Conservation (phyloP, 768 basidiomycete genomes). For the Pulveroboletus frians region DNA sequence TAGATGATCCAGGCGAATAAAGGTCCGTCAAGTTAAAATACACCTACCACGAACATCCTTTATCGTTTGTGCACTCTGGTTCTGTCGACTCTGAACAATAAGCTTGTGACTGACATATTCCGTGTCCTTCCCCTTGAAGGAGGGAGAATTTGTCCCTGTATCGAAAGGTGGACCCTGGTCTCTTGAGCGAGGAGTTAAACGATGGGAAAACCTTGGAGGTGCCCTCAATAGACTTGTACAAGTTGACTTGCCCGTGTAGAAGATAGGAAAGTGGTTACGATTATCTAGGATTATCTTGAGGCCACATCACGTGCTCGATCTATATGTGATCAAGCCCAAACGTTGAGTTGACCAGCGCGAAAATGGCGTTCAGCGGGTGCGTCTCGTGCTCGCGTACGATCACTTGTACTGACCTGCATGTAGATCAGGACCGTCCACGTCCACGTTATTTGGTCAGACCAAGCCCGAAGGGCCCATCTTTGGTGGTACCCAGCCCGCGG, state of each 20-base stretch:
- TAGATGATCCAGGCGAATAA: conserved; percentile 9
- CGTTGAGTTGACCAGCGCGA: not conserved
- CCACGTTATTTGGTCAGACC: conserved; percentile 30
- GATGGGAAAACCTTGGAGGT: too few species aligned
- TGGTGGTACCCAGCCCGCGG: conserved; percentile 30
- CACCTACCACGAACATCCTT: not conserved
- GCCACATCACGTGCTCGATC: conserved; percentile 9
- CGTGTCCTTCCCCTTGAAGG: too few species aligned
- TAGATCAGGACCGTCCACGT: conserved; percentile 38
- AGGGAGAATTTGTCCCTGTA: too few species aligned
- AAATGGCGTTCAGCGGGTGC: conserved; percentile 22
- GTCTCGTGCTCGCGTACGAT: not conserved
- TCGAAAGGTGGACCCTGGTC: too few species aligned
- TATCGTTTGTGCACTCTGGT: too few species aligned
- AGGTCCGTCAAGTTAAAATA: not conserved
- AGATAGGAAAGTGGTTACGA: too few species aligned
- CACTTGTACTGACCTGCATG: conserved; percentile 4
- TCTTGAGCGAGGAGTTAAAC: too few species aligned
- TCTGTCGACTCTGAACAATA: too few species aligned
- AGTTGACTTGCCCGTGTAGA: too few species aligned
- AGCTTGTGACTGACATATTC: too few species aligned
- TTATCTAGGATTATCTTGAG: not conserved
- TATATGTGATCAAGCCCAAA: not conserved
- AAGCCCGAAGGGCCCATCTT: conserved; percentile 37
- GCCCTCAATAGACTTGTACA: too few species aligned